phyloP scores from a whole-genome alignment of 495 filamentous ascomycete species.

The Xylaria castorea region DNA sequence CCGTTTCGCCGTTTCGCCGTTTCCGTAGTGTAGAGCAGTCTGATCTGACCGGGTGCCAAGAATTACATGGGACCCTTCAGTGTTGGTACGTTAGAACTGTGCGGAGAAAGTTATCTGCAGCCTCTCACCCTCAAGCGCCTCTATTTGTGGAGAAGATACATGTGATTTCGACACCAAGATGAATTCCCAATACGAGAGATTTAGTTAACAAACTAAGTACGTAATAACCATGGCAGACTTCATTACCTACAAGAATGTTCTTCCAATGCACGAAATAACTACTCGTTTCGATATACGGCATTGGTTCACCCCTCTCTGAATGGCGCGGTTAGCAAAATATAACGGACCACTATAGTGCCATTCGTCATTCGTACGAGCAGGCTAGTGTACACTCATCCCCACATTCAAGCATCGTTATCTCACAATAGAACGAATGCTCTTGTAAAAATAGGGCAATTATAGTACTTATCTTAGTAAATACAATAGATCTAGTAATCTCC shows the following conservation, averaged over 20 bases:
- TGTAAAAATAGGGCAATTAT: no score
- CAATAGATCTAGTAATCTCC: not conserved
- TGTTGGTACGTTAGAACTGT: not conserved
- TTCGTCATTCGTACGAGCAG: not conserved
- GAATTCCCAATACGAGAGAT: not conserved
- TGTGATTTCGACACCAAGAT: not conserved
- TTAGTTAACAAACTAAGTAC: not conserved
- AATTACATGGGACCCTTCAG: not conserved
- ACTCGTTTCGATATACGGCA: not conserved
- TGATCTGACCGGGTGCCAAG: not conserved
- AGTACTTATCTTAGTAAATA: not conserved
- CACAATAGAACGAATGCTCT: not conserved
- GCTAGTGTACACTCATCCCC: not conserved
- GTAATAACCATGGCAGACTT: not conserved
- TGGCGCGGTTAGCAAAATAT: not conserved
- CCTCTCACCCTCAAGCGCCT: not conserved
- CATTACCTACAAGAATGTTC: not conserved
- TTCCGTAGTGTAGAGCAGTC: not conserved
- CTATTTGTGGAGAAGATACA: slow-evolving; percentile 9
- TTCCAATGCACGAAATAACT: not conserved
- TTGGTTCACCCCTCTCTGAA: not conserved
- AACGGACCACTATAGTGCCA: not conserved
- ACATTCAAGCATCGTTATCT: not conserved
- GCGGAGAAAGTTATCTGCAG: not conserved
- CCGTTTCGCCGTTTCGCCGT: no score